Evolutionary conservation across 2,329 filamentous ascomycete species (phyloP).

Genomic region (Colletotrichum camelliae): DNA sequence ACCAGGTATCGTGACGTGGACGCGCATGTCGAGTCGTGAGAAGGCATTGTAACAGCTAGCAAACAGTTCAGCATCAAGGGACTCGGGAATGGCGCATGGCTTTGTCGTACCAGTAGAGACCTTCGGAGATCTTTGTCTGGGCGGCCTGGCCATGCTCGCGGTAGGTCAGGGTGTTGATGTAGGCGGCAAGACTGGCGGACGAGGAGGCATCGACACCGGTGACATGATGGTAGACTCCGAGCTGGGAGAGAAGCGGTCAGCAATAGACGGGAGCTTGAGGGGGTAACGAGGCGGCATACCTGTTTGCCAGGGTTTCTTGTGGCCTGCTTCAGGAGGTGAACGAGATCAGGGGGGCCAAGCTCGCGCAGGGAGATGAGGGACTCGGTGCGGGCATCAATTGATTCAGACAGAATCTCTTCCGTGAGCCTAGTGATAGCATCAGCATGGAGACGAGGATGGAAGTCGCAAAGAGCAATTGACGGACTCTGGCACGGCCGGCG

Average conservation of each 20-base stretch:
- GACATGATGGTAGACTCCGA: conserved; percentile 96
- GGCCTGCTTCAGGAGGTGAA: conserved; percentile 86
- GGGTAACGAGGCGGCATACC: conserved; percentile 35
- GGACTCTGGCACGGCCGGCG: conserved; percentile 79
- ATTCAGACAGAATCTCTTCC: conserved; percentile 90
- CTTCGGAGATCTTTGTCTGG: conserved; percentile 85
- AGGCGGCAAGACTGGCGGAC: conserved; percentile 93
- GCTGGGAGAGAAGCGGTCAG: conserved; percentile 51
- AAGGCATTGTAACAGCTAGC: conserved; percentile 95
- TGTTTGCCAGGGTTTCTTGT: conserved; percentile 63
- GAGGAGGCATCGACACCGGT: conserved; percentile 97
- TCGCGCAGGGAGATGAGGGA: conserved; percentile 85
- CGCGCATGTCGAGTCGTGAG: conserved; percentile 96
- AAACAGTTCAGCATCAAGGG: background rate
- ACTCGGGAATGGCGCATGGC: conserved; percentile 35
- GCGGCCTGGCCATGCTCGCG: conserved; percentile 77
- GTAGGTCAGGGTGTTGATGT: conserved; percentile 97
- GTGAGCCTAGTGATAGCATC: conserved; percentile 70
- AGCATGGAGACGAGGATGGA: conserved; percentile 18
- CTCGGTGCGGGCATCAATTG: conserved; percentile 91
- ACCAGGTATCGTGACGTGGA: conserved; percentile 95
- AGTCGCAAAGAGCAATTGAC: conserved; percentile 32
- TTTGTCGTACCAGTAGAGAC: conserved; percentile 79
- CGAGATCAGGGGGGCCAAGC: conserved; percentile 92
- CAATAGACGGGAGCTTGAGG: background rate